Conservation (phyloP, 2,329 filamentous ascomycete genomes). For the Colletotrichum sp. region DNA sequence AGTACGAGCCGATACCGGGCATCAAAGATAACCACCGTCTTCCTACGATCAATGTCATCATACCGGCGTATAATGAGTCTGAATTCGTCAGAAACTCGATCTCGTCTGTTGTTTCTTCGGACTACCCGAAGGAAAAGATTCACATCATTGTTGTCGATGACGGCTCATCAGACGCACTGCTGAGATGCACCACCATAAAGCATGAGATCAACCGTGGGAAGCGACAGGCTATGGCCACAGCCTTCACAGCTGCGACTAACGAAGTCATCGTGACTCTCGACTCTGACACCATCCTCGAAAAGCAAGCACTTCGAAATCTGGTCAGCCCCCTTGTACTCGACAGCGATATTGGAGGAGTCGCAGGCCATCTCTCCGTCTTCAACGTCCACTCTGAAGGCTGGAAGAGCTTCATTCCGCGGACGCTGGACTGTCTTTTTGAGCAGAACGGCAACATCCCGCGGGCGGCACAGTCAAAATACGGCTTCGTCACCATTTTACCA, state of each 20-base stretch:
- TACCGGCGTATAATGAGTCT: not conserved
- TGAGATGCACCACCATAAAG: not conserved
- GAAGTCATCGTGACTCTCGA: not conserved
- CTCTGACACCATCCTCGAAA: not conserved
- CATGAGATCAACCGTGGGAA: not conserved
- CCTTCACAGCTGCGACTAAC: not conserved
- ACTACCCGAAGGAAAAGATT: not conserved
- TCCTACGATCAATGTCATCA: not conserved
- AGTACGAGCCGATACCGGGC: not conserved
- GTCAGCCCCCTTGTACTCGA: not conserved
- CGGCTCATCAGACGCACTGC: not conserved
- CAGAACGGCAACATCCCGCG: constrained; percentile 2
- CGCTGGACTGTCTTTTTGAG: not conserved
- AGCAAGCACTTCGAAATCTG: not conserved
- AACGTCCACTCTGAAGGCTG: not conserved
- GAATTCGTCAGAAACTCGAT: not conserved
- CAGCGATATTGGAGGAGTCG: not conserved
- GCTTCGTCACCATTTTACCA: not conserved
- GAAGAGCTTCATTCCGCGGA: not conserved
- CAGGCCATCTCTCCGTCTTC: not conserved
- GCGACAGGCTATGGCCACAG: not conserved
- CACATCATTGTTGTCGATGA: not conserved
- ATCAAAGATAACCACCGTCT: not conserved
- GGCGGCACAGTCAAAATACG: not conserved
- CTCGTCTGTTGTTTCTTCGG: not conserved